Conservation (phyloP, 1,284 basidiomycete genomes). For the Apiotrichum gamsii region DNA sequence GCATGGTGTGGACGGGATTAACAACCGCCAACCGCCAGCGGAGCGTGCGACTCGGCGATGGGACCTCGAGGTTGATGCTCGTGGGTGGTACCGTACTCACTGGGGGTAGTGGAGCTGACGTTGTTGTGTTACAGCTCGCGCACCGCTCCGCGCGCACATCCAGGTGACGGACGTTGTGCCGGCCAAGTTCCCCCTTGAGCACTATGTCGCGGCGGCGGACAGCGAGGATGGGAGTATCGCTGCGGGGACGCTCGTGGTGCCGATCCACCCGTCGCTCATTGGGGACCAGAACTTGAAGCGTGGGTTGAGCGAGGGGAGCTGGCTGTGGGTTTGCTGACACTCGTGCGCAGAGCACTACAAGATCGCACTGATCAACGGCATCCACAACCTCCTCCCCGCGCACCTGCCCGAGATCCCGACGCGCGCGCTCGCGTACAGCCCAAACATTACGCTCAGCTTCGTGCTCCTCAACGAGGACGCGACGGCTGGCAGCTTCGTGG, state of each 20-base stretch:
- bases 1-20: conserved; percentile 33
- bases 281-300: conserved; percentile 26
- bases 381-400: conserved; percentile 55
- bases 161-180: conserved; percentile 22
- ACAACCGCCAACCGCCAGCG: conserved; percentile 15
- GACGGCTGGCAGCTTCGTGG: conserved; percentile 56
- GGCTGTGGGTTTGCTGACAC: too few species aligned
- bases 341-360: conserved; percentile 29
- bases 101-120: background rate
- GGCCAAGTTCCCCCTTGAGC: conserved; percentile 30
- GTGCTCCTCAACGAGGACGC: conserved; percentile 78
- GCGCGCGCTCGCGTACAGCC: conserved; percentile 56
- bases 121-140: background rate
- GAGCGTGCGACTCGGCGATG: conserved; percentile 20
- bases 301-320: conserved; percentile 6
- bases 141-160: conserved; percentile 30
- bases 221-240: background rate
- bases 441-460: conserved; percentile 56
- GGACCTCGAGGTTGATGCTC: conserved; percentile 19
- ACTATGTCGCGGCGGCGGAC: conserved; percentile 32
- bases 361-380: conserved; percentile 50
- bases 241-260: conserved; percentile 33
- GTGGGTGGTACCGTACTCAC: conserved; percentile 8
- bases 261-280: conserved; percentile 30
- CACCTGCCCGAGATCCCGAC: conserved; percentile 46